Conservation (phyloP, 371 early-diverging fungal genomes). For the Choanephora cucurbitarum region DNA sequence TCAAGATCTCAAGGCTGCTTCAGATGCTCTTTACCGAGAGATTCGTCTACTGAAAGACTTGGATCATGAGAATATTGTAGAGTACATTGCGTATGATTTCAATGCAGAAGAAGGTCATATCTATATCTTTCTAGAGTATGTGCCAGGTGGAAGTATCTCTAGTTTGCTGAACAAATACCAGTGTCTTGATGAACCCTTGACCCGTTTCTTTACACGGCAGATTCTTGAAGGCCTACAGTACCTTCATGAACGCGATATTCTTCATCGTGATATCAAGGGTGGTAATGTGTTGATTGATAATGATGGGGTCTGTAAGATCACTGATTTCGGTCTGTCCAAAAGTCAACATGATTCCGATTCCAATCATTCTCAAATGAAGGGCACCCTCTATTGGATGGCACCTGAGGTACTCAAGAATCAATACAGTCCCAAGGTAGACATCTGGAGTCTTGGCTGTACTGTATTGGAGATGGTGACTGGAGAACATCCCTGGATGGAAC, state of each 20-base stretch:
- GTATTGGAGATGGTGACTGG: constrained; percentile 96
- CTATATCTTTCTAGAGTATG: constrained; percentile 96
- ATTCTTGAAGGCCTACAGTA: constrained; percentile 89
- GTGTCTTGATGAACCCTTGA: constrained; percentile 74
- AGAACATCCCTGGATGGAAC: constrained; percentile 85
- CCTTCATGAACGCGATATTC: constrained; percentile 89
- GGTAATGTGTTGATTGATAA: constrained; percentile 88
- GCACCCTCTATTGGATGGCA: constrained; percentile 82
- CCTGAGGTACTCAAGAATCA: constrained; percentile 84
- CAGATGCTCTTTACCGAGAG: constrained; percentile 32
- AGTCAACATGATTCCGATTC: constrained; percentile 21
- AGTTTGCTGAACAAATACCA: constrained; percentile 76
- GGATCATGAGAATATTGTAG: constrained; percentile 90
- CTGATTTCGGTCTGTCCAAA: constrained; percentile 98
- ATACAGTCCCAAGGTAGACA: constrained; percentile 84
- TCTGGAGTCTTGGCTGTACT: constrained; percentile 91
- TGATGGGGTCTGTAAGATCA: constrained; percentile 88
- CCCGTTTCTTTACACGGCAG: constrained; percentile 81
- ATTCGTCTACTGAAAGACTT: constrained; percentile 55
- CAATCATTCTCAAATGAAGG: constrained; percentile 22
- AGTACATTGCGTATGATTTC: constrained; percentile 72
- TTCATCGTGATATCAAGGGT: constrained; percentile 96
- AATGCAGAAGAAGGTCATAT: constrained; percentile 61
- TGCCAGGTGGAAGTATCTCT: constrained; percentile 93
- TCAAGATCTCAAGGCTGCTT: constrained; percentile 22